Evolutionary conservation across 1,139 yeast species (phyloP).

Genomic region (Nakaseomyces nivariensis): DNA sequence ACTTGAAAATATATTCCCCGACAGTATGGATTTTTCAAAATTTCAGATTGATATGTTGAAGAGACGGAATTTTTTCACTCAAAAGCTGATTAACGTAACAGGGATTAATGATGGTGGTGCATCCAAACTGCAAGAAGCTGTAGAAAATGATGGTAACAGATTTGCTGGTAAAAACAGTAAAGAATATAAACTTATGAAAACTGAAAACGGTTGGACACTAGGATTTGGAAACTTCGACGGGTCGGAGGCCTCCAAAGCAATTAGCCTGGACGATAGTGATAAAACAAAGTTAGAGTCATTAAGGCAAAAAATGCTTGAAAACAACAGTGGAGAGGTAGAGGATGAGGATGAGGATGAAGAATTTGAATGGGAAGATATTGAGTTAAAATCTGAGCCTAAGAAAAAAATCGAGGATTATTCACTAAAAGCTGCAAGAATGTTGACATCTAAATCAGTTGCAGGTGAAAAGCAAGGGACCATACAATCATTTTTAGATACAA

Average conservation of each 20-base stretch:
- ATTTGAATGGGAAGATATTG: slow-evolving; percentile 57
- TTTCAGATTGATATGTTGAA: slow-evolving; percentile 92
- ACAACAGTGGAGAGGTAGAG: slow-evolving; percentile 22
- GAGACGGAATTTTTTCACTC: slow-evolving; percentile 83
- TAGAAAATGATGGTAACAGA: slow-evolving; percentile 35
- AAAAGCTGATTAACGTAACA: slow-evolving; percentile 69
- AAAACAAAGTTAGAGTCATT: slow-evolving; percentile 5
- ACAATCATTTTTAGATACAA: slow-evolving; percentile 25
- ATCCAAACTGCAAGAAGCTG: slow-evolving; percentile 27
- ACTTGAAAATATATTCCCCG: slow-evolving; percentile 67
- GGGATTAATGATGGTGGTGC: slow-evolving; percentile 64
- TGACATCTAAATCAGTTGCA: slow-evolving; percentile 17
- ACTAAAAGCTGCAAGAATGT: slow-evolving; percentile 32
- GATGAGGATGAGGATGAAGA: slow-evolving; percentile 35
- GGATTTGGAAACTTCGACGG: slow-evolving; percentile 46
- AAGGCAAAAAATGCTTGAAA: background rate
- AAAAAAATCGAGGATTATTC: slow-evolving; percentile 28
- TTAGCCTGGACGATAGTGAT: slow-evolving; percentile 34
- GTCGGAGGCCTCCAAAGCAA: slow-evolving; percentile 34
- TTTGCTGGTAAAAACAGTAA: slow-evolving; percentile 80
- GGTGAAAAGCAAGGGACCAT: slow-evolving; percentile 17
- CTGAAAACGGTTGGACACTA: slow-evolving; percentile 81
- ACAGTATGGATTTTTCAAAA: slow-evolving; percentile 79
- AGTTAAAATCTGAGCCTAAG: slow-evolving; percentile 25
- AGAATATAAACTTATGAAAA: slow-evolving; percentile 65